These are phyloP conservation scores for Clohesyomyces aquaticus DNA, from an alignment of 495 filamentous ascomycete species.

Conservation along the genomic window DNA sequence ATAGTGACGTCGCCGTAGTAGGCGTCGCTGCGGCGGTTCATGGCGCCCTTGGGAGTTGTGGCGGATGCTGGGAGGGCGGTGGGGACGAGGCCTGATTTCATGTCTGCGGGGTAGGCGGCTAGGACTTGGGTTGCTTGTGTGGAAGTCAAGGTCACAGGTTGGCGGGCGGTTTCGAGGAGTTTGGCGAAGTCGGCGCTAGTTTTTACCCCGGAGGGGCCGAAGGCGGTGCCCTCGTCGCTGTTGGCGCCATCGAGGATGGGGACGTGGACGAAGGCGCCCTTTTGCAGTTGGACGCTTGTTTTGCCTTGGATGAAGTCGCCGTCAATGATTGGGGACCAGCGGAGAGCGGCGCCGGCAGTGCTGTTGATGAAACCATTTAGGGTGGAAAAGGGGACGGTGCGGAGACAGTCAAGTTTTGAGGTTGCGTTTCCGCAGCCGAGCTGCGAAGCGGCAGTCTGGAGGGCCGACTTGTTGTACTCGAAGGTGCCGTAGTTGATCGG, in stretches of 20 bases:
- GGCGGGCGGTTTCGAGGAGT: conserved; percentile 39
- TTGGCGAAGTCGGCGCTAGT: conserved; percentile 50
- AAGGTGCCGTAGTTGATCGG: conserved; percentile 43
- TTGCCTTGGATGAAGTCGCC: conserved; percentile 52
- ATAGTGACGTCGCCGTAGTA: conserved; percentile 61
- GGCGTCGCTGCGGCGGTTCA: conserved; percentile 59
- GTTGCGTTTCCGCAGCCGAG: conserved; percentile 48
- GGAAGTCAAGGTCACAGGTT: conserved; percentile 32
- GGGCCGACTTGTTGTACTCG: conserved; percentile 22
- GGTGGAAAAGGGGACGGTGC: conserved; percentile 57
- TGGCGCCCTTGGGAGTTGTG: conserved; percentile 45
- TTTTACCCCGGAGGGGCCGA: conserved; percentile 54
- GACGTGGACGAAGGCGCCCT: conserved; percentile 58
- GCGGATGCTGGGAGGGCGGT: conserved; percentile 26
- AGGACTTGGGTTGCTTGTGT: conserved; percentile 50
- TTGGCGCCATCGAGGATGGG: conserved; percentile 64
- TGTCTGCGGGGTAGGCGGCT: conserved; percentile 44
- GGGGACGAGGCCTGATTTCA: conserved; percentile 39
- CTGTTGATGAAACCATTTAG: conserved; percentile 60
- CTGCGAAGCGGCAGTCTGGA: conserved; percentile 40
- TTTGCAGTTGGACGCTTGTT: conserved; percentile 44
- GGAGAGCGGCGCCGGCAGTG: conserved; percentile 44
- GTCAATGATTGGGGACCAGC: conserved; percentile 54
- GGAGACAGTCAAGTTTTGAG: conserved; percentile 53
- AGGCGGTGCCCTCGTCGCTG: conserved; percentile 66